Base-by-base conservation (phyloP, 305 asterid genomes). In the Fraxinus dipetala region DNA sequence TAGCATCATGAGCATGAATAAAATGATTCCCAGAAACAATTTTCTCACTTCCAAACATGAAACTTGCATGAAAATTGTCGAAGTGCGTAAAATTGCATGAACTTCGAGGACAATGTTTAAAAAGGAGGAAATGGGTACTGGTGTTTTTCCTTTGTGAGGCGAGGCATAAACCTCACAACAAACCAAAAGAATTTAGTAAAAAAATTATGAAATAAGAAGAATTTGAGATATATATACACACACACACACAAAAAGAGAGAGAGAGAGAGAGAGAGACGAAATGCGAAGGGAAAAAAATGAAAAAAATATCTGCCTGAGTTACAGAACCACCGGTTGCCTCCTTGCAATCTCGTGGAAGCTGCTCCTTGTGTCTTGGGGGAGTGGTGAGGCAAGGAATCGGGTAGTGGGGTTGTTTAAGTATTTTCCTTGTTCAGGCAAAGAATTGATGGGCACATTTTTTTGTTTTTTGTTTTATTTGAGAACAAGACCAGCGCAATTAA, bases 11-110 rank as follows among this genome's bases (percentile, higher is more conserved):
- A 40, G 45, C 28, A 10, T 35, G 45, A 6, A 30, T n/a, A 34
- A 35, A 31, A 31, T 32, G 28, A 75, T 13, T 5, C 13, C 34
- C 78, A 40, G 2, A 74, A 74, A 48, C 28, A 81, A 48, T 1
- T 22, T 61, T 61, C 72, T 61, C 72, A 61, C 72, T 61, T 45
- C 36, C 51, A 87, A 77, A 63, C 8, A 78, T 38, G 48, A 76
- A 14, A 73, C 65, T 45, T 48, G 22, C 4, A 0, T 61, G 72
- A 61, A 22, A 61, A 7, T 24, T 5, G 6, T 61, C n/a, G 0
- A 59, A 22, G 26, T 24, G 70, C 11, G 32, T 61, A 61, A 61
- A 61, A 61, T 22, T 1, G 16, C 31, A 61, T 61, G 3, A 61
- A 61, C 70, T 22, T 61, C 31, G 6, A 61, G 30, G 6, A 56